These are phyloP conservation scores for Starmerella apis DNA, from an alignment of 805 yeast genomes.

Conservation along the genomic window DNA sequence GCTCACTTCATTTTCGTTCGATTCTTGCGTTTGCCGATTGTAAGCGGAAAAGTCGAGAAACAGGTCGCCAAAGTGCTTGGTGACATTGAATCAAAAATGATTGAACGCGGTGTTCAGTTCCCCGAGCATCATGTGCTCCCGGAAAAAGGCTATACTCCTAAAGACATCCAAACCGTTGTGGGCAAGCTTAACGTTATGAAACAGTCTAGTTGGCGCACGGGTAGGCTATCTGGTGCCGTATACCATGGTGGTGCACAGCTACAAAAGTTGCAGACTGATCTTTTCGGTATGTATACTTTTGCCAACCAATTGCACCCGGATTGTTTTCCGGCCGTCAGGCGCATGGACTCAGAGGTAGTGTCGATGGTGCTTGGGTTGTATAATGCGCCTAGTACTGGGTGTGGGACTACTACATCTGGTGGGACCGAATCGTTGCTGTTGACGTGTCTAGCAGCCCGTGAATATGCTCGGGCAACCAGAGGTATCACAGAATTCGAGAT, in stretches of 20 bases:
- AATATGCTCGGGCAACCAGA: constrained; percentile 42
- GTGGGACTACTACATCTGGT: constrained; percentile 84
- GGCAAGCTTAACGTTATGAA: constrained; percentile 38
- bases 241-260: constrained; percentile 89
- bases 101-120: constrained; percentile 41
- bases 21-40: constrained; percentile 39
- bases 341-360: constrained; percentile 93
- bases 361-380: constrained; percentile 75
- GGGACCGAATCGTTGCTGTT: constrained; percentile 88
- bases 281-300: constrained; percentile 66
- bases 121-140: constrained; percentile 42
- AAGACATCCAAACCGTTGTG: constrained; percentile 42
- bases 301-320: constrained; percentile 96
- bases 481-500: constrained; percentile 72
- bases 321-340: constrained; percentile 89
- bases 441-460: constrained; percentile 81
- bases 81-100: constrained; percentile 47
- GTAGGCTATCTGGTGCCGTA: constrained; percentile 88
- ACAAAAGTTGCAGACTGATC: constrained; percentile 59
- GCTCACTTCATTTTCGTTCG: constrained; percentile 21
- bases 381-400: constrained; percentile 64
- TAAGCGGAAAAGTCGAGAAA: constrained; percentile 46
- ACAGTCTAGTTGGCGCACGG: constrained; percentile 73
- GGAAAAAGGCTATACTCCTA: constrained; percentile 42
- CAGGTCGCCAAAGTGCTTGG: constrained; percentile 44